Conservation (phyloP, 768 basidiomycete genomes). For the Lactifluus volemus region DNA sequence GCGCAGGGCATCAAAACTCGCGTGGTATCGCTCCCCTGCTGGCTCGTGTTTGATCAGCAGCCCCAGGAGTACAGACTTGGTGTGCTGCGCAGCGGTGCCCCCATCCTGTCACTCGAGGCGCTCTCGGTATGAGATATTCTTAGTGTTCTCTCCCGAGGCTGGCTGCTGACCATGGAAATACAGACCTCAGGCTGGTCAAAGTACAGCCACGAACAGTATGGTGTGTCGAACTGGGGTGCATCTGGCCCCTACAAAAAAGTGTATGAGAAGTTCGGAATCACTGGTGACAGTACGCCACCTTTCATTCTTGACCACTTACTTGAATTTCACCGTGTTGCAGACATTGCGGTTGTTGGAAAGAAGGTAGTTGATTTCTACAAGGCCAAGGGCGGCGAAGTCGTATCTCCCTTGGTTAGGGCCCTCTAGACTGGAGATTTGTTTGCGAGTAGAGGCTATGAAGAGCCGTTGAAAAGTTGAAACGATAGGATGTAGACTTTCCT, state of each 20-base stretch:
- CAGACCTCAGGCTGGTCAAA: slow-evolving; percentile 77
- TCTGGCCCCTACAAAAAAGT: slow-evolving; percentile 87
- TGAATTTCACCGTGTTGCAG: slow-evolving; percentile 26
- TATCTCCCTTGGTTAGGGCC: slow-evolving; percentile 76
- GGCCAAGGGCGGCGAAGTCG: slow-evolving; percentile 56
- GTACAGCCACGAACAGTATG: slow-evolving; percentile 87
- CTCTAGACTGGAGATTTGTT: slow-evolving; percentile 29
- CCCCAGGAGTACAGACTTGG: slow-evolving; percentile 68
- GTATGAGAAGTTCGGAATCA: slow-evolving; percentile 86
- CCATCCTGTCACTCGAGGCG: slow-evolving; percentile 85
- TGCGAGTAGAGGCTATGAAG: not conserved
- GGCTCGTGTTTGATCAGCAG: slow-evolving; percentile 83
- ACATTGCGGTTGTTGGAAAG: slow-evolving; percentile 74
- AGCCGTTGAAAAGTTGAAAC: not conserved
- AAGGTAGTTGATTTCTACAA: slow-evolving; percentile 86
- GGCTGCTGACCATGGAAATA: slow-evolving; percentile 8
- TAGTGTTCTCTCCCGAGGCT: not conserved
- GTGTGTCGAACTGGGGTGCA: slow-evolving; percentile 70
- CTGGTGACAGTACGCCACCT: slow-evolving; percentile 50
- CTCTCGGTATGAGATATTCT: slow-evolving; percentile 37
- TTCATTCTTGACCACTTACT: not conserved
- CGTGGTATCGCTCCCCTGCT: slow-evolving; percentile 83
- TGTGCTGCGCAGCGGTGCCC: slow-evolving; percentile 83
- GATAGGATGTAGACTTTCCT: not conserved
- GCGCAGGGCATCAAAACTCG: slow-evolving; percentile 72